Base-by-base conservation (phyloP, 1,284 basidiomycete species). In the Ustilago hordei region DNA sequence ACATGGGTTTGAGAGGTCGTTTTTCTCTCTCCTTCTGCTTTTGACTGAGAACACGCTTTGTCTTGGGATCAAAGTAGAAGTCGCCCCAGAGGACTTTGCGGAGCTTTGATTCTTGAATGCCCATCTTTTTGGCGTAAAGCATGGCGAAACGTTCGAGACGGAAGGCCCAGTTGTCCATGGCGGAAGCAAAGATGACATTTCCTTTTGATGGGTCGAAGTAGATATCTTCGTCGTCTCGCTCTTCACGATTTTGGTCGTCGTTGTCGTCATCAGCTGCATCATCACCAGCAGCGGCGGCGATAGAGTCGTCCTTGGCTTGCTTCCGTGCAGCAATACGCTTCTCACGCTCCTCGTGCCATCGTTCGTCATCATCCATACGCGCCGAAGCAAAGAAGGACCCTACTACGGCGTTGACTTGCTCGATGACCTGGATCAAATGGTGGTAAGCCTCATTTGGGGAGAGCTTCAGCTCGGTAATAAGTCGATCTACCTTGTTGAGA, bases 381-480 rank as follows among this genome's bases (percentile, higher is more conserved):
- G 98, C 96, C 1, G 92, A 91, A 0, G 95, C 95, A 83, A 95
- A 99, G 87, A 98, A 97, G 58, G 91, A 91, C 0, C 97, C 97
- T 92, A 98, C 96, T 66, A 99, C 94, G 0, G 95, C 97, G 84
- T 99, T 99, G 34, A 98, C 96, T 84, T 98, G 94, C 86, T 99
- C 97, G 73, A 99, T 94, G 23, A 99, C 89, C 59, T 95, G 93
- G 2, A 91, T 89, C 28, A 99, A 91, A 81, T 98, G 96, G 81
- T 97, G 93, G 84, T 99, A 95, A 5, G 95, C 96, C 86, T 99
- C 97, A 2, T 91, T 89, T 0, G 97, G 95, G 0, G 94, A 90
- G 11, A 99, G 90, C 84, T 93, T 93, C 64, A 99, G 91, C 85
- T 99, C 97, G 15, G 93, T 95, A 64, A 99, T 93, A 45, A 99